phyloP scores from a whole-genome alignment of 805 yeast genomes.

The Cyberlindnera galapagoensis region DNA sequence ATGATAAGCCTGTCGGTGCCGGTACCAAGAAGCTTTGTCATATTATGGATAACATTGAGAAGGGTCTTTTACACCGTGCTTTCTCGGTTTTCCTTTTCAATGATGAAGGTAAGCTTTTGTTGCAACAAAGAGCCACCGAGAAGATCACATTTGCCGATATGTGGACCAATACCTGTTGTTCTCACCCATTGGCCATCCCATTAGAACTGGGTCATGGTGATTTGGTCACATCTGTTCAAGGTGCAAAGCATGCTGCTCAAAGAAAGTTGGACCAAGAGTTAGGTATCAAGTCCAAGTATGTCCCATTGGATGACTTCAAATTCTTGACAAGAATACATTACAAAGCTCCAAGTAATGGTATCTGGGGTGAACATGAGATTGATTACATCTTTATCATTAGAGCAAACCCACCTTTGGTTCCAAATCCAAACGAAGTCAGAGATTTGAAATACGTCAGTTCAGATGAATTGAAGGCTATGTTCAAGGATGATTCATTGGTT shows the following conservation, averaged over 20 bases:
- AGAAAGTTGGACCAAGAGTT: slow-evolving; percentile 91
- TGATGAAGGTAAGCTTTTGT: slow-evolving; percentile 62
- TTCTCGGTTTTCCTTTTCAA: slow-evolving; percentile 93
- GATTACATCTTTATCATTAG: slow-evolving; percentile 85
- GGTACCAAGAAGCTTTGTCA: slow-evolving; percentile 91
- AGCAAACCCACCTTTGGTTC: slow-evolving; percentile 43
- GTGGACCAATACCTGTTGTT: slow-evolving; percentile 99
- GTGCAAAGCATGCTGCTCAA: slow-evolving; percentile 83
- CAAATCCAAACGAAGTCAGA: slow-evolving; percentile 80
- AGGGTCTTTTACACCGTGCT: slow-evolving; percentile 89
- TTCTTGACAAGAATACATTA: slow-evolving; percentile 93
- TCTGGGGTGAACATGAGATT: slow-evolving; percentile 98
- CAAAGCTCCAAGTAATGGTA: slow-evolving; percentile 73
- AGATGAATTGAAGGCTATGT: slow-evolving; percentile 67
- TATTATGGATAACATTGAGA: slow-evolving; percentile 77
- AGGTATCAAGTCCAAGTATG: slow-evolving; percentile 63
- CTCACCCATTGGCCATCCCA: slow-evolving; percentile 87
- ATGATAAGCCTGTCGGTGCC: slow-evolving; percentile 85
- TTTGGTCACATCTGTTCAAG: slow-evolving; percentile 57
- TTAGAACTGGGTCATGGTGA: slow-evolving; percentile 64
- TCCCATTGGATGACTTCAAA: slow-evolving; percentile 61
- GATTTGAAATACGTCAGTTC: slow-evolving; percentile 71
- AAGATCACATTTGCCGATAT: slow-evolving; percentile 93
- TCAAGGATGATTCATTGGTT: slow-evolving; percentile 52
- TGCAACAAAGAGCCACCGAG: slow-evolving; percentile 95